Percentiles rank a stretch among this genome's conserved stretches.
Evolutionary conservation across 2,329 filamentous ascomycete species (phyloP).

Genomic region (Colletotrichum falcatum): DNA sequence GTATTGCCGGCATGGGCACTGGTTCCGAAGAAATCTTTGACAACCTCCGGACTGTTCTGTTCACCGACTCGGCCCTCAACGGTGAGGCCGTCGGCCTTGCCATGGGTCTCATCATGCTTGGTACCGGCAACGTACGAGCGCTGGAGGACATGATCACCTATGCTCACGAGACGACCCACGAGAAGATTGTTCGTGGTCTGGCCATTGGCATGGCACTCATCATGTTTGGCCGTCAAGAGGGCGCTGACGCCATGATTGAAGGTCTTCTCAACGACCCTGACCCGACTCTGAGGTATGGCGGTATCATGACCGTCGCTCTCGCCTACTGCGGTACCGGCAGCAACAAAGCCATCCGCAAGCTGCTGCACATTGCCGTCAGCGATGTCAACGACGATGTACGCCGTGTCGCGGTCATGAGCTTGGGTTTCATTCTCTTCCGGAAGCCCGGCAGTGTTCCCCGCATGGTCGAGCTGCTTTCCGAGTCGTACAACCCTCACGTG

Average conservation of each 20-base stretch:
- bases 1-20: slow-evolving; percentile 97
- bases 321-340: slow-evolving; percentile 97
- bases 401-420: slow-evolving; percentile 94
- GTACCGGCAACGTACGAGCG: slow-evolving; percentile 94
- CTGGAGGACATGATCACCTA: slow-evolving; percentile 98
- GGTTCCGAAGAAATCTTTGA: slow-evolving; percentile 92
- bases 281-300: slow-evolving; percentile 92
- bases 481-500: slow-evolving; percentile 99
- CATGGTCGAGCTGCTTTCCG: slow-evolving; percentile 97
- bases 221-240: slow-evolving; percentile 97
- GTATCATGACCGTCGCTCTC: slow-evolving; percentile 98
- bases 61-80: slow-evolving; percentile 94
- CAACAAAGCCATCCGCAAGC: slow-evolving; percentile 97
- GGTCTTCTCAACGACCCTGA: slow-evolving; percentile 93
- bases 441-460: slow-evolving; percentile 97
- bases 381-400: slow-evolving; percentile 98
- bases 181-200: slow-evolving; percentile 97
- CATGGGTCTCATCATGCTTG: slow-evolving; percentile 98
- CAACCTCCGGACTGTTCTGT: slow-evolving; percentile 88
- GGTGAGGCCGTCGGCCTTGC: slow-evolving; percentile 95
- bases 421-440: slow-evolving; percentile 98
- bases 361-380: slow-evolving; percentile 95
- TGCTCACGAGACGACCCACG: slow-evolving; percentile 96
- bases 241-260: slow-evolving; percentile 93
- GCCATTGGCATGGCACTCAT: slow-evolving; percentile 97